Evolutionary conservation across 2,329 filamentous ascomycete genomes (phyloP).

Genomic region (Aspergillus quadrilineatus): DNA sequence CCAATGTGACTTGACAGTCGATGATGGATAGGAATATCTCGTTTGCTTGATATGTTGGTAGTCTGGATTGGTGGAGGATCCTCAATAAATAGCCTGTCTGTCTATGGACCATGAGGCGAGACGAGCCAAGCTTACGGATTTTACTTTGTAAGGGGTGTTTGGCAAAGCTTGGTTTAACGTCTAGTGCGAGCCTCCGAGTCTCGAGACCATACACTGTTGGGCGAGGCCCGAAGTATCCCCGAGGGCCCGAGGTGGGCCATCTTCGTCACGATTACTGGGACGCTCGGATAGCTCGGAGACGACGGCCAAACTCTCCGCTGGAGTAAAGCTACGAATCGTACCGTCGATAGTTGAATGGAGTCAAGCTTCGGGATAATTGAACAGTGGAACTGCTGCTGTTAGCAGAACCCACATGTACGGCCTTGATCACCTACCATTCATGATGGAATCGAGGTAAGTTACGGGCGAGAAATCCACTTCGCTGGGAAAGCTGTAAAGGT

Average conservation of each 20-base stretch:
- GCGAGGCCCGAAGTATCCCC: too few species aligned
- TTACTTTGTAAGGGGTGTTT: too few species aligned
- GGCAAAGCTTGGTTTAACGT: too few species aligned
- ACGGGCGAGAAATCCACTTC: constrained; percentile 25
- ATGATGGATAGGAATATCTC: not conserved
- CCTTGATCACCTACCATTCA: constrained; percentile 24
- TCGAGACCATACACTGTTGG: too few species aligned
- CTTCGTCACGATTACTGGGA: too few species aligned
- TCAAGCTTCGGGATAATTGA: constrained; percentile 24
- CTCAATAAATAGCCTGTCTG: too few species aligned
- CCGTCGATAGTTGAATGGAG: not conserved
- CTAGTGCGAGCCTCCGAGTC: too few species aligned
- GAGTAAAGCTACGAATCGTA: not conserved
- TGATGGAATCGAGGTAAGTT: constrained; percentile 31
- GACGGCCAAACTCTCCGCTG: not conserved
- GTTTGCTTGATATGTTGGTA: not conserved
- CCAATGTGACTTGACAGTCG: not conserved
- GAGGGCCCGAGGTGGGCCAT: too few species aligned
- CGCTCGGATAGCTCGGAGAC: not conserved
- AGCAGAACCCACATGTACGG: not conserved
- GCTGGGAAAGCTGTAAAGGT: not conserved
- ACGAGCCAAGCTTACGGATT: too few species aligned
- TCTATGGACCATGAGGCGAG: too few species aligned
- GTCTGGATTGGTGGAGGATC: not conserved
- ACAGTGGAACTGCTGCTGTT: constrained; percentile 22